Base-by-base conservation (phyloP, 306 rosid species). In the Lablab purpureus region DNA sequence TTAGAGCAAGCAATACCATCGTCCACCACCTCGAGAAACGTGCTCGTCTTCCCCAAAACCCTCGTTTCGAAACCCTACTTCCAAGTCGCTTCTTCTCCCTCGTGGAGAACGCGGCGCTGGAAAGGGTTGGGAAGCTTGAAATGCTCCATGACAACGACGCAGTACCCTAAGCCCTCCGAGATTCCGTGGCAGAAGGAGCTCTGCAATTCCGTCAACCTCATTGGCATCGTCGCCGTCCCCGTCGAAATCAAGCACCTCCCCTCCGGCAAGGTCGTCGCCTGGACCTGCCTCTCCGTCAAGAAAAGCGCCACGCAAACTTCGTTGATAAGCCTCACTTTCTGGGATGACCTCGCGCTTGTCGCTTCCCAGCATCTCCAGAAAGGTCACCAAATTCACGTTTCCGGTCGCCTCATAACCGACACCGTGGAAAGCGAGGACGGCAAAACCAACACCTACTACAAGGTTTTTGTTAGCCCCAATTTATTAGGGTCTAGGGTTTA, bases 161-260 rank as follows among this genome's bases (percentile, higher is more conserved):
- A n/a, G 0, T 93, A 81, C 82, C 90, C 94, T 50, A 89, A 82
- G 70, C 99, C 97, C 12, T 3, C 89, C 2, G 98, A 90, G 86
- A 84, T 95, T 70, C 91, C 71, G n/a, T 95, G 99, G 99, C 88
- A 82, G 77, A 95, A 93, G 84, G 99, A 95, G 71, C 91, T 91
- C 7, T 84, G 91, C 32, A 95, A 95, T 80, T 75, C 92, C 40
- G 94, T 93, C 62, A 90, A 80, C 47, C 90, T 95, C 74, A 93
- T 95, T 46, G 98, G 98, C 74, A 69, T 77, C 34, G 93, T 93
- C n/a, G 91, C 90, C 1, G n/a, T 77, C 41, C 88, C 91, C 15
- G 85, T 93, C 34, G 98, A 93, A 62, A 88, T 89, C 79, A 96
- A 88, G 87, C 89, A 91, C 77, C 76, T 90, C 4, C 84, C 98